Evolutionary conservation across 805 yeast species (phyloP), one percentile per base, ranked within the genome.

Genomic region (Lipomyces kockii): DNA sequence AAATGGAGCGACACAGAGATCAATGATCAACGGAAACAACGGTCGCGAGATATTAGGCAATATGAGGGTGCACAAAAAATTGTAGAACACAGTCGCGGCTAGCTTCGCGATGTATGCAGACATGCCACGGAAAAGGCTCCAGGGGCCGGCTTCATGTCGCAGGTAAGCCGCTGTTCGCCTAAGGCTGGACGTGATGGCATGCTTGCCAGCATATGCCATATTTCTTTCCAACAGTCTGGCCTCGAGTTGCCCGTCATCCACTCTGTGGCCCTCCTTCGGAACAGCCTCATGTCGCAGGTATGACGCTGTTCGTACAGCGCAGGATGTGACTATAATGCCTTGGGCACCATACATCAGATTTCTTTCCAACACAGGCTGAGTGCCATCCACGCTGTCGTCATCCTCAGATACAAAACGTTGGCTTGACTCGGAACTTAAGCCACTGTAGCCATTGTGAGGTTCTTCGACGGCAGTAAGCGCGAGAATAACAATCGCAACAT

Each of bases 51-150:
- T 9, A 1, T 22, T n/a, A 20, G 53, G 53, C 53, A 49, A 49
- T 49, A 49, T 49, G 53, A 49, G 27, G 11, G 5, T 2, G 52
- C 20, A 3, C 25, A 49, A 49, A 7, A 1, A 2, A 12, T n/a
- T 1, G 25, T 14, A 49, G 22, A 14, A 17, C 53, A 49, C 53
- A 4, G 25, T 22, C 12, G 25, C 58, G n/a, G 32, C 20, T 37
- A n/a, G 1, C 62, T 8, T 58, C 20, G 58, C 61, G 7, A 58
- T 20, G 20, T 58, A 25, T 20, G 29, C 29, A 34, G 61, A 58
- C 58, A 58, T 58, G 5, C 61, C 61, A 22, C 61, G 61, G 61
- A 58, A 58, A n/a, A 25, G 58, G 20, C 58, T 32, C 62, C 32
- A 37, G 3, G 51, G 51, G 22, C 61, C 61, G 49, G 51, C 51